Conservation (phyloP, 768 basidiomycete genomes). For the Astraeus odoratus region DNA sequence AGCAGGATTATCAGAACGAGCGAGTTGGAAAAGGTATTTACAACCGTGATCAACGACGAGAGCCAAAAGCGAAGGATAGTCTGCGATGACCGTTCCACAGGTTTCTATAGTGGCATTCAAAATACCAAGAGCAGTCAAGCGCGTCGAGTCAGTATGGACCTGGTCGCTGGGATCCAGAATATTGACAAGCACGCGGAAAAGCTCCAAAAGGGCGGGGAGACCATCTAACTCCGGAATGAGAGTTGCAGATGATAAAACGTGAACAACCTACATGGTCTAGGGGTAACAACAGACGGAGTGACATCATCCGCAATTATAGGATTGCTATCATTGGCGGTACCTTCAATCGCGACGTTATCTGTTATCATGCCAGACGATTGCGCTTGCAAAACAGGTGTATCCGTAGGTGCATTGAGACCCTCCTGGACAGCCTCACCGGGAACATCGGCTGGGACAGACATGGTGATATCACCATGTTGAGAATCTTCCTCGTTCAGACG, state of each 20-base stretch:
- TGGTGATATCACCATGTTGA: constrained; percentile 49
- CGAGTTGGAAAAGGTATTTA: constrained; percentile 95
- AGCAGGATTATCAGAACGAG: constrained; percentile 78
- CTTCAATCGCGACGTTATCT: background rate
- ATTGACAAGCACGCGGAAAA: constrained; percentile 90
- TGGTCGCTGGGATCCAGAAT: constrained; percentile 93
- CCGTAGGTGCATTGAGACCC: constrained; percentile 12
- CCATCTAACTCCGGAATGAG: constrained; percentile 49
- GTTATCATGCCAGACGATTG: background rate
- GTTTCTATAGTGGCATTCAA: constrained; percentile 85
- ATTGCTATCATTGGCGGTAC: constrained; percentile 1
- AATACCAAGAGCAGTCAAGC: constrained; percentile 80
- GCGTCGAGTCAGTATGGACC: constrained; percentile 93
- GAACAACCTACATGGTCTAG: constrained; percentile 18
- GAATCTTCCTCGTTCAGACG: constrained; percentile 42
- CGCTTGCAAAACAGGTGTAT: constrained; percentile 1
- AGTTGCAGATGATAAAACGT: background rate
- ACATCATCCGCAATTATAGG: constrained; percentile 30
- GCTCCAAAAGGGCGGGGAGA: constrained; percentile 85
- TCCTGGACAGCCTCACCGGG: constrained; percentile 9
- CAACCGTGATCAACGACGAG: constrained; percentile 87
- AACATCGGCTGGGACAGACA: constrained; percentile 38
- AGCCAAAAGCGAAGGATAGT: constrained; percentile 68
- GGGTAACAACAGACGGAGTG: constrained; percentile 14
- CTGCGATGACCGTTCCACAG: constrained; percentile 66